phyloP scores from a whole-genome alignment of 1,139 yeast genomes.

The Pichia norvegensis region DNA sequence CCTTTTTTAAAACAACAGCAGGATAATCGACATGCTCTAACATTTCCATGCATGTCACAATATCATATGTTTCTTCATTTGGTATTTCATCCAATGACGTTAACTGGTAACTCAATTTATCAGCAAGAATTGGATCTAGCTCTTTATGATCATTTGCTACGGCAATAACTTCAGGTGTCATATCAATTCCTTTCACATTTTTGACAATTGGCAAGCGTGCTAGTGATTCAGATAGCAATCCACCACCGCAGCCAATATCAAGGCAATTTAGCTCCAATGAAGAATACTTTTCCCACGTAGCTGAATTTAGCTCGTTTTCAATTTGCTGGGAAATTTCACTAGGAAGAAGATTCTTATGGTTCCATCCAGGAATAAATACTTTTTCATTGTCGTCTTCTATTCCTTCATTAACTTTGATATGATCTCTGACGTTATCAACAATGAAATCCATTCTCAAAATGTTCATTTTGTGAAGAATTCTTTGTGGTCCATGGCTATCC shows the following conservation, averaged over 20 bases:
- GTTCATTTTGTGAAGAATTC: conserved; percentile 93
- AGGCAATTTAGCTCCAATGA: conserved; percentile 43
- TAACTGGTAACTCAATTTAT: conserved; percentile 46
- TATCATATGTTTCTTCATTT: conserved; percentile 46
- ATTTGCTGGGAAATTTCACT: conserved; percentile 40
- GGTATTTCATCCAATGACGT: conserved; percentile 54
- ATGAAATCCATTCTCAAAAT: conserved; percentile 82
- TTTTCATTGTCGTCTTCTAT: conserved; percentile 39
- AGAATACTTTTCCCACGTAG: conserved; percentile 35
- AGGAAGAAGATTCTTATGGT: conserved; percentile 55
- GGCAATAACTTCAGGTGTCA: conserved; percentile 70
- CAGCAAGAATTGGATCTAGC: conserved; percentile 54
- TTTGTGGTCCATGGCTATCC: conserved; percentile 90
- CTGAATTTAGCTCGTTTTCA: conserved; percentile 38
- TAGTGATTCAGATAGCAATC: conserved; percentile 77
- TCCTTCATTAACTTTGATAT: conserved; percentile 39
- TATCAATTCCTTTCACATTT: conserved; percentile 72
- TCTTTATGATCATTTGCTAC: conserved; percentile 68
- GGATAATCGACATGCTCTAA: conserved; percentile 92
- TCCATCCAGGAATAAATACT: conserved; percentile 74
- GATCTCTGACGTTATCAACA: conserved; percentile 45
- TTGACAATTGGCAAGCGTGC: conserved; percentile 65
- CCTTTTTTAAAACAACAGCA: conserved; percentile 56
- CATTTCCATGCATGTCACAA: conserved; percentile 89
- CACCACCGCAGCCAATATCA: conserved; percentile 98